These are phyloP conservation scores for Boletus insuetus DNA, from an alignment of 768 basidiomycete species.

Conservation along the genomic window DNA sequence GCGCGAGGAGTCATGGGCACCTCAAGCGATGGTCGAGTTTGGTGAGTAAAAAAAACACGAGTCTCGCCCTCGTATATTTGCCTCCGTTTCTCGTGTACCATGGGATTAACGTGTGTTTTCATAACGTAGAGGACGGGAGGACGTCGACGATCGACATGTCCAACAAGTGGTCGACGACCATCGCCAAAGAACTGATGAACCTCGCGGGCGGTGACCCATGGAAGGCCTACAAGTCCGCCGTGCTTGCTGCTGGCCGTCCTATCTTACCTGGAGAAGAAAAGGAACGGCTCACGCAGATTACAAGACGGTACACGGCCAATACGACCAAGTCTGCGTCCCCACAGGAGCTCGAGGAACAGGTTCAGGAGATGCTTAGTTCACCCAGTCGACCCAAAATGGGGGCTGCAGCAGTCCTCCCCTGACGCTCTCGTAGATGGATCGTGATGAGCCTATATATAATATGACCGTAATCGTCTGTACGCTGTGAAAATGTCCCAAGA, in stretches of 20 bases:
- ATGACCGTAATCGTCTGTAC: background rate
- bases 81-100: no score
- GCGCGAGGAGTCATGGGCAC: constrained; percentile 53
- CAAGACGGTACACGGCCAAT: constrained; percentile 9
- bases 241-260: constrained; percentile 45
- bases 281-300: constrained; percentile 18
- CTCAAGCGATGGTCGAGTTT: constrained; percentile 60
- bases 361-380: constrained; percentile 27
- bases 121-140: background rate
- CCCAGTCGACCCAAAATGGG: constrained; percentile 35
- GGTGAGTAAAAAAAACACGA: constrained; percentile 42
- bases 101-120: no score
- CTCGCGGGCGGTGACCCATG: constrained; percentile 58
- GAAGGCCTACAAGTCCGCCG: constrained; percentile 52
- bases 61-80: no score
- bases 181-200: constrained; percentile 70
- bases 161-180: constrained; percentile 68
- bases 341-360: constrained; percentile 23
- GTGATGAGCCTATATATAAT: no score
- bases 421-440: background rate
- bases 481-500: background rate
- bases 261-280: constrained; percentile 45
- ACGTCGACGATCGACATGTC: constrained; percentile 49
- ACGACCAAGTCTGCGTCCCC: background rate
- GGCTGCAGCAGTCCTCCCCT: constrained; percentile 39